Base-by-base conservation (phyloP, 306 rosid genomes). In the Psophocarpus tetragonolobus region DNA sequence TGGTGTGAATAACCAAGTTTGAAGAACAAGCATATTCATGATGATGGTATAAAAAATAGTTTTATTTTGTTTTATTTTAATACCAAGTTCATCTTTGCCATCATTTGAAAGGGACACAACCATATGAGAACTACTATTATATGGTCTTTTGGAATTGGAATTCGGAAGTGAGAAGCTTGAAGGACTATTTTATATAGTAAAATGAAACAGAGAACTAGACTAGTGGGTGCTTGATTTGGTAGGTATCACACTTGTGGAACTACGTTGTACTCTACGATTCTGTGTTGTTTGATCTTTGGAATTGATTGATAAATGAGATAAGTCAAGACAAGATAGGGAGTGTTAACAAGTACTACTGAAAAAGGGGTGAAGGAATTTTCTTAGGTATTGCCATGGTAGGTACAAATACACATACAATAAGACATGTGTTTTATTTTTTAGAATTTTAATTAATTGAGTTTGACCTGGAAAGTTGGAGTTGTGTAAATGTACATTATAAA, bases 361-460 rank as follows among this genome's bases (percentile, higher is more conserved):
- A 74, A 4, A 21, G 17, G 45, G 64, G 75, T 51, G 68, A 54
- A 3, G 23, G 21, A 45, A 39, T 80, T 72, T 67, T 30, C 6
- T 39, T 51, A 47, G 45, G 23, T 68, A 12, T 74, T 68, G 57
- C 23, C 50, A 23, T 74, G 61, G 68, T 41, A 3, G 2, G n/a
- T 8, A 12, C 8, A 4, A 48, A 20, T n/a, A n/a, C n/a, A 20
- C 63, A 66, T 15, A 27, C 24, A 30, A 68, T 11, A 29, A 24
- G 18, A 38, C 13, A 2, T 14, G 17, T 27, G 20, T 71, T 36
- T 24, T 65, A 12, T 33, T 32, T 69, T 45, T 60, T 27, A 38
- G n/a, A n/a, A 21, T 44, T 60, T 62, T 11, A 57, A 68, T 14
- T 48, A 66, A 39, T 70, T 71, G 70, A 63, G 64, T 71, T 70